A percentile compares a stretch with the other conserved stretches of the same genome.
Conservation (phyloP, 768 basidiomycete genomes). For the Macrocybe gigantea region DNA sequence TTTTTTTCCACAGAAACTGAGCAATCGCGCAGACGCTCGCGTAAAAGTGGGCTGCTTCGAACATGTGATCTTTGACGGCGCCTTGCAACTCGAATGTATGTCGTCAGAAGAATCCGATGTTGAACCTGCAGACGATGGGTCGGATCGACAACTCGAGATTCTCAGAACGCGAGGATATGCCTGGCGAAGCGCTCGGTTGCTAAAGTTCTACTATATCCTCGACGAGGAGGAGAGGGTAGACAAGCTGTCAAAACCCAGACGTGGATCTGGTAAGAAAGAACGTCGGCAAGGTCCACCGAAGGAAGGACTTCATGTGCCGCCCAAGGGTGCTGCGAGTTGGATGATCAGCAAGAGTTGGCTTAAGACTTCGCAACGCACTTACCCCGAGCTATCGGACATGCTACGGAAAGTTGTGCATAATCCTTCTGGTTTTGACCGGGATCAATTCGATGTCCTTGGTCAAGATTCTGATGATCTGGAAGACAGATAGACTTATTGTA, state of each 20-base stretch:
- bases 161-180: constrained; percentile 52
- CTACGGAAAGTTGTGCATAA: constrained; percentile 42
- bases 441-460: constrained; percentile 42
- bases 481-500: background rate
- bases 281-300: constrained; percentile 51
- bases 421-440: constrained; percentile 45
- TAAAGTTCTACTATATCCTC: constrained; percentile 52
- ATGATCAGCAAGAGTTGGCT: constrained; percentile 74
- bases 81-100: constrained; percentile 72
- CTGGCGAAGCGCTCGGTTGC: constrained; percentile 66
- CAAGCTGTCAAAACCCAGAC: constrained; percentile 42
- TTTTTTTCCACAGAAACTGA: constrained; percentile 50
- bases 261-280: constrained; percentile 50
- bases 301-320: constrained; percentile 54
- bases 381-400: constrained; percentile 40
- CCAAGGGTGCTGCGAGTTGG: constrained; percentile 60
- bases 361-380: constrained; percentile 28
- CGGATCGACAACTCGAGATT: constrained; percentile 22
- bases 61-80: constrained; percentile 63
- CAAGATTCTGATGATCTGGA: constrained; percentile 13
- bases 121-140: constrained; percentile 30
- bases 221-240: constrained; percentile 52
- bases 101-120: constrained; percentile 73
- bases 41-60: constrained; percentile 47
- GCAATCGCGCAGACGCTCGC: constrained; percentile 55